Evolutionary conservation across 148 eudicot genomes (phyloP).

Genomic region (Rhododendron henanense): DNA sequence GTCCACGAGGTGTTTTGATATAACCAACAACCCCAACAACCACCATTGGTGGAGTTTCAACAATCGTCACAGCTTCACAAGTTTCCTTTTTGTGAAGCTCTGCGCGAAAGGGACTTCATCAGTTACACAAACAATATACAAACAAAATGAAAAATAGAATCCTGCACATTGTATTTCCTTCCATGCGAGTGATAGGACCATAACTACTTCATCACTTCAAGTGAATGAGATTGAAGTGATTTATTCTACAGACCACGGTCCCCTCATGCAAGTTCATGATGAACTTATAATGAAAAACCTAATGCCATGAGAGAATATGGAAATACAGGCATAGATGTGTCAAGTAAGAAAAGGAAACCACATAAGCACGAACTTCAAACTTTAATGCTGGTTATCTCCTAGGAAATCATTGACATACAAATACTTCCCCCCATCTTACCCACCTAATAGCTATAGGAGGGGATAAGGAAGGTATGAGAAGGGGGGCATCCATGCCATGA

Average conservation of each 20-base stretch:
- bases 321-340: not conserved
- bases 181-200: not conserved
- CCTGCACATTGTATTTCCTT: not conserved
- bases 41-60: slow-evolving; percentile 40
- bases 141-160: not conserved
- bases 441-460: not conserved
- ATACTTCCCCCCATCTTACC: not conserved
- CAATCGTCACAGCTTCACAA: slow-evolving; percentile 37
- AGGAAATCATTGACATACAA: not conserved
- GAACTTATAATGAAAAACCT: not conserved
- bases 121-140: not conserved
- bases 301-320: not conserved
- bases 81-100: slow-evolving; percentile 49
- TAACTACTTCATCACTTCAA: not conserved
- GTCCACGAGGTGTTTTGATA: slow-evolving; percentile 42
- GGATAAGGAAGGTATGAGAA: too few species aligned
- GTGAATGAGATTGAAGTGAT: not conserved
- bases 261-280: not conserved
- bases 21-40: slow-evolving; percentile 47
- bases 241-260: not conserved
- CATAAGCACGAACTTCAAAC: not conserved
- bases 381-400: not conserved
- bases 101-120: not conserved
- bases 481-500: not conserved
- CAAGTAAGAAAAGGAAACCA: not conserved